Evolutionary conservation across 805 yeast genomes (phyloP).

Genomic region (Candida sanyiensis): DNA sequence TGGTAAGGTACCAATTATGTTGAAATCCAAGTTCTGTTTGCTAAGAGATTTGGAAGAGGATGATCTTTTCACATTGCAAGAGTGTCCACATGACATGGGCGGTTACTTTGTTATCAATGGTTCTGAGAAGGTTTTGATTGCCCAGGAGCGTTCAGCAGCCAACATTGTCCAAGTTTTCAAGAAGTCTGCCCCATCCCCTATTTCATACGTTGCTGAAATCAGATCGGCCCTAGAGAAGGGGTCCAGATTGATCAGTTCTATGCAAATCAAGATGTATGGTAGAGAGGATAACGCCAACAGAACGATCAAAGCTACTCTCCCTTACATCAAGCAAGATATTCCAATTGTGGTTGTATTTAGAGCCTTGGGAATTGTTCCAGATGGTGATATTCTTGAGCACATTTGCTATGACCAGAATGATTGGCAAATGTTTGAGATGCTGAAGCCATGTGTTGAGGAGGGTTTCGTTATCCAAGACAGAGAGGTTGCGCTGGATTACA

Average conservation of each 20-base stretch:
- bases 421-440: conserved; percentile 99
- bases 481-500: conserved; percentile 95
- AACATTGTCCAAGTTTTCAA: conserved; percentile 97
- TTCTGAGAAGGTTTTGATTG: conserved; percentile 95
- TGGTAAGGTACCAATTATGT: conserved; percentile 98
- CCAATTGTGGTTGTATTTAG: conserved; percentile 96
- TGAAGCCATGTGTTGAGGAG: conserved; percentile 98
- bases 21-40: conserved; percentile 93
- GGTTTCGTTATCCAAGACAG: conserved; percentile 97
- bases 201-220: conserved; percentile 93
- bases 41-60: conserved; percentile 84
- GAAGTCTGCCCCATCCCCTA: conserved; percentile 95
- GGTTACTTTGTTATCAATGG: conserved; percentile 98
- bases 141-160: conserved; percentile 98
- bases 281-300: conserved; percentile 75
- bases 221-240: conserved; percentile 97
- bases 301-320: conserved; percentile 92
- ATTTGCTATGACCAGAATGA: conserved; percentile 96
- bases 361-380: conserved; percentile 97
- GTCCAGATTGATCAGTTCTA: conserved; percentile 84
- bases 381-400: conserved; percentile 97
- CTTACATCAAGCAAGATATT: conserved; percentile 92
- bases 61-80: conserved; percentile 91
- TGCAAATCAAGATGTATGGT: conserved; percentile 89
- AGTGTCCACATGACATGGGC: conserved; percentile 99